A percentile compares a stretch with the other conserved stretches of the same genome.
Conservation (phyloP, 345 rosid genomes). For the Garcia nutans region DNA sequence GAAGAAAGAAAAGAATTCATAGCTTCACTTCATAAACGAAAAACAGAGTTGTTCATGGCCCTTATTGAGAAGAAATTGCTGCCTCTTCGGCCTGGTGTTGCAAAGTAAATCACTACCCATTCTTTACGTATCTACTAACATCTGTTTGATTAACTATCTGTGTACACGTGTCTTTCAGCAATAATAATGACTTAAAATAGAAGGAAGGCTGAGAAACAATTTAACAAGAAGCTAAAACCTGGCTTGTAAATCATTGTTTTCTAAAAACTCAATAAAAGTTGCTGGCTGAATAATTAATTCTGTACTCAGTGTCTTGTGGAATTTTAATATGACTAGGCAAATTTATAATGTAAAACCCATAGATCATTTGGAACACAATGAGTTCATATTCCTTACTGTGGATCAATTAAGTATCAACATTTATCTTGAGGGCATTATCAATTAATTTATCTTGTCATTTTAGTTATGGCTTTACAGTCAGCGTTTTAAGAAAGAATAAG, state of each 20-base stretch:
- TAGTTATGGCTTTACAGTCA: too few species aligned
- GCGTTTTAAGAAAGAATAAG: background rate
- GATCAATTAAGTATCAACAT: background rate
- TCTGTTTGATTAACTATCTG: background rate
- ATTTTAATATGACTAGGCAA: too few species aligned
- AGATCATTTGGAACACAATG: background rate
- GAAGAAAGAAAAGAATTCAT: constrained; percentile 82
- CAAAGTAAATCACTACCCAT: constrained; percentile 51
- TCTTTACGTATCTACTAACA: constrained; percentile 12
- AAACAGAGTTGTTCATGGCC: constrained; percentile 88
- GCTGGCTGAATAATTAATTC: background rate
- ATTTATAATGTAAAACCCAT: too few species aligned
- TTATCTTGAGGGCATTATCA: background rate
- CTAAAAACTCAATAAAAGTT: background rate
- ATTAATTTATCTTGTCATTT: background rate
- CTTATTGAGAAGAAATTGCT: constrained; percentile 82
- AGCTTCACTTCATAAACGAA: constrained; percentile 84
- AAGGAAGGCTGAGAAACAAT: background rate
- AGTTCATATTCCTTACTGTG: background rate
- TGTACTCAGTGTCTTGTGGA: too few species aligned
- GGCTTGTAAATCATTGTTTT: background rate
- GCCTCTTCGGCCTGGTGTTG: constrained; percentile 91
- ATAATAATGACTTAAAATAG: background rate
- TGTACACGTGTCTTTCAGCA: background rate
- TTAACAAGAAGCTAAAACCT: background rate